A percentile compares a stretch with the other conserved stretches of the same genome.
phyloP scores from a whole-genome alignment of 768 basidiomycete genomes.

The Lactarius pseudohatsudake region DNA sequence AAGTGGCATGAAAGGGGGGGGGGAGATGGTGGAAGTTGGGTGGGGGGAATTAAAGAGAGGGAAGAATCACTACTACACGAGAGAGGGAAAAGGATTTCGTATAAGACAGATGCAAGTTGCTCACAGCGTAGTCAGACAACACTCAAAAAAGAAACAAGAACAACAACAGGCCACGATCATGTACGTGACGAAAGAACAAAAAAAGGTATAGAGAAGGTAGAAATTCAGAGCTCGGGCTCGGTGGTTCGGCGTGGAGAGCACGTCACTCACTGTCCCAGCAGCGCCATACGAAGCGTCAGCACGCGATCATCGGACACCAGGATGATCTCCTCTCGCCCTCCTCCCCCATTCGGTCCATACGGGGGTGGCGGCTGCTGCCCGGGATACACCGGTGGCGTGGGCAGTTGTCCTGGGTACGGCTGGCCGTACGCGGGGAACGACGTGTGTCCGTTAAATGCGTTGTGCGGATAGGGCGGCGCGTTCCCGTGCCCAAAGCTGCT shows the following conservation, averaged over 20 bases:
- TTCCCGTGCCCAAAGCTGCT: conserved; percentile 3
- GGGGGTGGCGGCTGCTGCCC: conserved; percentile 38
- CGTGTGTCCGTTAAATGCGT: conserved; percentile 13
- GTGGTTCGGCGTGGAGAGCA: background rate
- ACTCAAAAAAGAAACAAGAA: conserved; percentile 5
- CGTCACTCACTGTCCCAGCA: conserved; percentile 28
- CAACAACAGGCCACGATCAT: background rate
- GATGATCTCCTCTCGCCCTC: conserved; percentile 77
- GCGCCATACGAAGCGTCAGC: conserved; percentile 60
- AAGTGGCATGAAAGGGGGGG: background rate
- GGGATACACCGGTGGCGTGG: conserved; percentile 30
- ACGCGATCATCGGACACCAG: conserved; percentile 89
- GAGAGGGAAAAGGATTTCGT: background rate
- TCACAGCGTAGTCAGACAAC: conserved; percentile 30
- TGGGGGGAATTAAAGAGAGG: background rate
- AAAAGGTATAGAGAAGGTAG: background rate
- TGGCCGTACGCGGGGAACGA: conserved; percentile 22
- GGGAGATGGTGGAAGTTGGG: background rate
- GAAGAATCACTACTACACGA: background rate
- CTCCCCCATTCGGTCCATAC: conserved; percentile 45
- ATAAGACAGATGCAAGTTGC: conserved; percentile 21
- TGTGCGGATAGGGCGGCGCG: background rate
- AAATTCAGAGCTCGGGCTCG: too few relatives aligned
- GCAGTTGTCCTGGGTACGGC: conserved; percentile 45
- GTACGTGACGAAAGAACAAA: background rate